A percentile compares a stretch with the other conserved stretches of the same genome.
Conservation (phyloP, 1,284 basidiomycete species). For the Neolentinus lepideus region DNA sequence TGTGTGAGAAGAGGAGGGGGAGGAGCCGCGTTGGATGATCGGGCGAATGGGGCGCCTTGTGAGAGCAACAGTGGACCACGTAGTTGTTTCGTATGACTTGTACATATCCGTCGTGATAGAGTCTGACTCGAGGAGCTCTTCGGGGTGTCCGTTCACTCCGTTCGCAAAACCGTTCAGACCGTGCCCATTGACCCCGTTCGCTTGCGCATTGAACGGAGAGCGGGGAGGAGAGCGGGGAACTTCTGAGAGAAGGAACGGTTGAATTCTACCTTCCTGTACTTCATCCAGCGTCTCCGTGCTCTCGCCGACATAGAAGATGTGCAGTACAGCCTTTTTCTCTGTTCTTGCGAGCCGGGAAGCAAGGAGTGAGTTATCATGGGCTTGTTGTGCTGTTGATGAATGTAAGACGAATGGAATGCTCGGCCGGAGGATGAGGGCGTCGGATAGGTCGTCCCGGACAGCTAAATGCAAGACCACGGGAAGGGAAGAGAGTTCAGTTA, state of each 20-base stretch:
- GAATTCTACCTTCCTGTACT: slow-evolving; percentile 49
- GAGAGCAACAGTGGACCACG: slow-evolving; percentile 53
- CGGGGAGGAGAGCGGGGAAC: slow-evolving; percentile 13
- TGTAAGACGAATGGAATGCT: slow-evolving; percentile 55
- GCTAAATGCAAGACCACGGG: slow-evolving; percentile 57
- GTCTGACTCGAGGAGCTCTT: slow-evolving; percentile 8
- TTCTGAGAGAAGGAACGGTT: slow-evolving; percentile 47
- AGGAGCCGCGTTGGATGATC: slow-evolving; percentile 33
- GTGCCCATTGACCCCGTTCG: slow-evolving; percentile 22
- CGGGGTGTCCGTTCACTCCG: slow-evolving; percentile 23
- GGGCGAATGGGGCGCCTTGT: slow-evolving; percentile 58
- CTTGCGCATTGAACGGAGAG: slow-evolving; percentile 22
- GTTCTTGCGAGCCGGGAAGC: slow-evolving; percentile 59
- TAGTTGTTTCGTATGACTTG: slow-evolving; percentile 56
- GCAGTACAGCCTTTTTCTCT: slow-evolving; percentile 64
- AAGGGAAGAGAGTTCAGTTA: slow-evolving; percentile 44
- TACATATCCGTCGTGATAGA: slow-evolving; percentile 26
- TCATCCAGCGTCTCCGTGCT: slow-evolving; percentile 34
- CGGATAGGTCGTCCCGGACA: slow-evolving; percentile 44
- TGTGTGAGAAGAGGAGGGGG: slow-evolving; percentile 43
- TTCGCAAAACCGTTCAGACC: slow-evolving; percentile 22
- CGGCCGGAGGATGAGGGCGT: slow-evolving; percentile 50
- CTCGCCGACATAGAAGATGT: slow-evolving; percentile 58
- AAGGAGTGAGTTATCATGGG: slow-evolving; percentile 69
- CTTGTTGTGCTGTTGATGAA: slow-evolving; percentile 57